Conservation (phyloP, 2,329 filamentous ascomycete genomes). For the Nannizzia gypsea region DNA sequence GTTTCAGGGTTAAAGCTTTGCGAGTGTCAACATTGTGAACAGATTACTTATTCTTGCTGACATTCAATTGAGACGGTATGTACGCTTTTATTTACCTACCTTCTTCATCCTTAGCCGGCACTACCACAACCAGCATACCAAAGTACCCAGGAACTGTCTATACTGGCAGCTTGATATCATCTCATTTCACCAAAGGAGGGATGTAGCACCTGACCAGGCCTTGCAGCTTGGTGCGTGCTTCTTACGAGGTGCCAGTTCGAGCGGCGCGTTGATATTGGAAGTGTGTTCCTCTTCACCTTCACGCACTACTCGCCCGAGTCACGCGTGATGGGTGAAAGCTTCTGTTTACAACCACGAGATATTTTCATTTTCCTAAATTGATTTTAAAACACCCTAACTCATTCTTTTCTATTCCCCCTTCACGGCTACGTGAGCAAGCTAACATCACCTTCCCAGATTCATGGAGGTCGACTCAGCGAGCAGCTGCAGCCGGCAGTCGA, state of each 20-base stretch:
- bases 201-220: not conserved
- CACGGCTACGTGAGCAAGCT: not conserved
- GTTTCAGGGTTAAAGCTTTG: not conserved
- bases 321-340: not conserved
- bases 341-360: not conserved
- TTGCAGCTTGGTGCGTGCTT: not conserved
- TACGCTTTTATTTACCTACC: not conserved
- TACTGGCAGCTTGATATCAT: not conserved
- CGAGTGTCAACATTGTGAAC: not conserved
- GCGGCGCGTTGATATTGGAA: not conserved
- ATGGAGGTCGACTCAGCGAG: not conserved
- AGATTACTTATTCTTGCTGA: not conserved
- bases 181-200: not conserved
- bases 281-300: not conserved
- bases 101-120: not conserved
- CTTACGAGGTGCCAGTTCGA: not conserved
- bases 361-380: not conserved
- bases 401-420: not conserved
- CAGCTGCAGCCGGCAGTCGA: conserved; percentile 8
- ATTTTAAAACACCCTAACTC: not conserved
- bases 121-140: not conserved
- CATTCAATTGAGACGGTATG: not conserved
- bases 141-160: not conserved
- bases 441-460: not conserved
- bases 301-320: not conserved